Conservation (phyloP, 2,329 filamentous ascomycete species). For the Aspergillus fructus region DNA sequence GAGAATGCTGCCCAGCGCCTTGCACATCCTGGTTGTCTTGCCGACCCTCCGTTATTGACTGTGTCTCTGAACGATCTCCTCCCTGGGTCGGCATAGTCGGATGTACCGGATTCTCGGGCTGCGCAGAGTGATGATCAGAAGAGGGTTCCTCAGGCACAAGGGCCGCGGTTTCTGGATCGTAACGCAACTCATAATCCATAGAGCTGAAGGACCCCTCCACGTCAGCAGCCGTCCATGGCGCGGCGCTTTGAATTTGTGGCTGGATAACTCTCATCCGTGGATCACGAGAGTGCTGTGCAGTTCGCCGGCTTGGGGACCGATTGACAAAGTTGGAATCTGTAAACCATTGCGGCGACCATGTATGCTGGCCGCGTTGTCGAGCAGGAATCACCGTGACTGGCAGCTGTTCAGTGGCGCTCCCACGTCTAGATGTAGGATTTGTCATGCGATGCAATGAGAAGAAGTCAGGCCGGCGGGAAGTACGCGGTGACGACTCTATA, state of each 20-base stretch:
- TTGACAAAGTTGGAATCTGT: slow-evolving; percentile 26
- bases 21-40: neutral
- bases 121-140: neutral
- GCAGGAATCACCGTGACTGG: slow-evolving; percentile 63
- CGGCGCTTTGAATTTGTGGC: slow-evolving; percentile 54
- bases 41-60: neutral
- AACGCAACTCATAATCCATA: slow-evolving; percentile 33
- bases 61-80: neutral
- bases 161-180: slow-evolving; percentile 40
- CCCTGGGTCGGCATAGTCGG: neutral
- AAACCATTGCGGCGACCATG: slow-evolving; percentile 52
- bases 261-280: slow-evolving; percentile 59
- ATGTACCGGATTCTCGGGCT: neutral
- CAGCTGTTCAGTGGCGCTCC: slow-evolving; percentile 41
- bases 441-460: slow-evolving; percentile 51
- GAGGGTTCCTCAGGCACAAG: slow-evolving; percentile 29
- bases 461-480: slow-evolving; percentile 47
- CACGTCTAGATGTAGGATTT: slow-evolving; percentile 38
- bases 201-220: slow-evolving; percentile 23
- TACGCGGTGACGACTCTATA: slow-evolving; percentile 43
- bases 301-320: slow-evolving; percentile 14
- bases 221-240: slow-evolving; percentile 54
- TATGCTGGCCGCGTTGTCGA: slow-evolving; percentile 53
- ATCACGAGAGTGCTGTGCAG: slow-evolving; percentile 16
- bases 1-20: neutral